Percentiles rank a stretch among this genome's conserved stretches.
Conservation (phyloP, 2,329 filamentous ascomycete genomes). For the Xylaria sp. region DNA sequence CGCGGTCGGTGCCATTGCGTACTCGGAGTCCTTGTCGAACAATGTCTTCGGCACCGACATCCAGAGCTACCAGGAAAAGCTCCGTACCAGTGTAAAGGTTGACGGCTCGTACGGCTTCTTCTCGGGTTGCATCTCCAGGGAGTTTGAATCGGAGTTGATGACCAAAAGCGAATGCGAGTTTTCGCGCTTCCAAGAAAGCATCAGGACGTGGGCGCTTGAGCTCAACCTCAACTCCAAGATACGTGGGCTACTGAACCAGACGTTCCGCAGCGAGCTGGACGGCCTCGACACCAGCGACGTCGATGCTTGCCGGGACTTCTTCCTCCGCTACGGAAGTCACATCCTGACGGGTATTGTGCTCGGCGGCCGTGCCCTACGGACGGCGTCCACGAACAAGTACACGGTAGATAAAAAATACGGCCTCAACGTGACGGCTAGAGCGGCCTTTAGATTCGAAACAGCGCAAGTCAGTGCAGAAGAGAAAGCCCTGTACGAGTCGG, state of each 20-base stretch:
- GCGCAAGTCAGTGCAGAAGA: conserved; percentile 1
- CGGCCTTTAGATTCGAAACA: conserved; percentile 1
- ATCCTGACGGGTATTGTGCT: conserved; percentile 1
- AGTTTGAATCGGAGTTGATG: conserved; percentile 1
- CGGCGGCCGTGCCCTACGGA: not conserved
- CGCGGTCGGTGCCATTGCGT: not conserved
- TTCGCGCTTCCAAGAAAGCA: conserved; percentile 2
- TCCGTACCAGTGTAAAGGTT: not conserved
- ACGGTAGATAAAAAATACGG: not conserved
- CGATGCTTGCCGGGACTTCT: not conserved
- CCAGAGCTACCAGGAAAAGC: conserved; percentile 3
- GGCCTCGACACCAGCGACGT: not conserved
- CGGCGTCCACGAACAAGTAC: conserved; percentile 3
- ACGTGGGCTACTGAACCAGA: not conserved
- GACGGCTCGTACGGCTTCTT: conserved; percentile 3
- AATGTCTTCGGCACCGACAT: not conserved
- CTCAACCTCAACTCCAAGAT: not conserved
- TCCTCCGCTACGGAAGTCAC: not conserved
- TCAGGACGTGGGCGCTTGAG: conserved; percentile 2
- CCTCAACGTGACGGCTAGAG: not conserved
- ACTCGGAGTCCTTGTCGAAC: conserved; percentile 1
- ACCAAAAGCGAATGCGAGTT: conserved; percentile 2
- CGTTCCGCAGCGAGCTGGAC: not conserved
- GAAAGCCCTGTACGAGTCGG: not conserved
- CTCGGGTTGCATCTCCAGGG: not conserved